phyloP scores from a whole-genome alignment of 306 rosid genomes.

The Vigna mungo region DNA sequence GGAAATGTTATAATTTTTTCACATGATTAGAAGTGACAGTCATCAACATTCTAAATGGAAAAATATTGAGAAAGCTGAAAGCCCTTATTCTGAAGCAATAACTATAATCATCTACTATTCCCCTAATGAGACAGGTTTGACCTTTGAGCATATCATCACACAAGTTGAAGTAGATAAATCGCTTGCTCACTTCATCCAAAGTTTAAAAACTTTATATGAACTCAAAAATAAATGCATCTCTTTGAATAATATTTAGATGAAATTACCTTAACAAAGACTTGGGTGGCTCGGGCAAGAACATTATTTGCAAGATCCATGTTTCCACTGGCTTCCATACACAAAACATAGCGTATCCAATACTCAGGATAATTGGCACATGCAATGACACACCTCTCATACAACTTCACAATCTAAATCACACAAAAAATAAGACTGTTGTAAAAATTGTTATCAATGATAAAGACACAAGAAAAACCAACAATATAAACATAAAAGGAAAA shows the following conservation, averaged over 20 bases:
- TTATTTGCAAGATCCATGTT: constrained; percentile 91
- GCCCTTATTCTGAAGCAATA: constrained; percentile 10
- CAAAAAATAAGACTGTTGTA: constrained; percentile 4
- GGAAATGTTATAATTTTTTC: background rate
- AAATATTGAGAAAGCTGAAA: background rate
- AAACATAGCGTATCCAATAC: constrained; percentile 89
- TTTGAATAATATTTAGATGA: background rate
- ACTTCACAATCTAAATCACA: constrained; percentile 83
- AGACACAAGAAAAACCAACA: constrained; percentile 49
- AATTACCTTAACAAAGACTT: constrained; percentile 95
- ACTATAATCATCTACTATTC: background rate
- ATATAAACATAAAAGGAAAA: constrained; percentile 61
- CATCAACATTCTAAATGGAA: background rate
- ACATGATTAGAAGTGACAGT: background rate
- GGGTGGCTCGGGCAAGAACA: constrained; percentile 94
- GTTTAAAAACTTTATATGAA: background rate
- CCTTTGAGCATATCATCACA: constrained; percentile 1
- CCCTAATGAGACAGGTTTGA: background rate
- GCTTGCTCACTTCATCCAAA: background rate
- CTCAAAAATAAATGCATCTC: constrained; percentile 1
- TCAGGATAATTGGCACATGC: constrained; percentile 99
- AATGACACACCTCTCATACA: constrained; percentile 94
- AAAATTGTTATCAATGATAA: constrained; percentile 7
- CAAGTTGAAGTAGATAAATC: background rate
- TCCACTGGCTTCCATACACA: constrained; percentile 78